These are phyloP conservation scores for Diaporthe destruens DNA, from an alignment of 2,329 filamentous ascomycete genomes.

Conservation along the genomic window DNA sequence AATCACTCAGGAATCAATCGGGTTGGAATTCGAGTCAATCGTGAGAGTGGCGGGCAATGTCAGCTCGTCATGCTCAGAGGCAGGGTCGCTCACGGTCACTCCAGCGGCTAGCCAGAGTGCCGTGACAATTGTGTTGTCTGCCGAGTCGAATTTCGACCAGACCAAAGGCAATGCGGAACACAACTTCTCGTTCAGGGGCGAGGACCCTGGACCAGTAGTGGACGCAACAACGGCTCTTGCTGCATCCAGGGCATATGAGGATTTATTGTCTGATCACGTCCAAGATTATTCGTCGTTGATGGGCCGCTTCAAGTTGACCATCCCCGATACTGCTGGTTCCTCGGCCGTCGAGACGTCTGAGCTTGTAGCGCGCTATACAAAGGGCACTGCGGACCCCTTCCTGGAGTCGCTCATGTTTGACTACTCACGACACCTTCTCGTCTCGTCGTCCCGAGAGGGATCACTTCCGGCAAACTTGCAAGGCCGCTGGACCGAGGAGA, in stretches of 20 bases:
- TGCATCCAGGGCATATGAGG: conserved; percentile 48
- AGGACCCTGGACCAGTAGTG: conserved; percentile 57
- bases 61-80: conserved; percentile 31
- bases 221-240: conserved; percentile 51
- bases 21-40: conserved; percentile 58
- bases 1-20: conserved; percentile 57
- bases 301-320: conserved; percentile 55
- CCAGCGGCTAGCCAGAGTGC: conserved; percentile 44
- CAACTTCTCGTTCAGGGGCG: conserved; percentile 62
- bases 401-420: conserved; percentile 67
- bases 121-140: conserved; percentile 57
- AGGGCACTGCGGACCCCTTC: conserved; percentile 60
- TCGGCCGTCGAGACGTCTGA: conserved; percentile 52
- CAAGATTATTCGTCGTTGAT: conserved; percentile 57
- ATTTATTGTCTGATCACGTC: conserved; percentile 53
- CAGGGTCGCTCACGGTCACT: conserved; percentile 49
- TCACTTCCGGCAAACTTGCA: conserved; percentile 69
- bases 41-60: conserved; percentile 47
- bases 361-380: conserved; percentile 42
- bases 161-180: conserved; percentile 58
- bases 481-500: conserved; percentile 65
- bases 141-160: conserved; percentile 63
- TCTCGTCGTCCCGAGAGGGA: conserved; percentile 64
- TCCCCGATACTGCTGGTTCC: conserved; percentile 60
- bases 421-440: conserved; percentile 66